Conservation (phyloP, 2,329 filamentous ascomycete species). For the Raffaelea deltoideospora region DNA sequence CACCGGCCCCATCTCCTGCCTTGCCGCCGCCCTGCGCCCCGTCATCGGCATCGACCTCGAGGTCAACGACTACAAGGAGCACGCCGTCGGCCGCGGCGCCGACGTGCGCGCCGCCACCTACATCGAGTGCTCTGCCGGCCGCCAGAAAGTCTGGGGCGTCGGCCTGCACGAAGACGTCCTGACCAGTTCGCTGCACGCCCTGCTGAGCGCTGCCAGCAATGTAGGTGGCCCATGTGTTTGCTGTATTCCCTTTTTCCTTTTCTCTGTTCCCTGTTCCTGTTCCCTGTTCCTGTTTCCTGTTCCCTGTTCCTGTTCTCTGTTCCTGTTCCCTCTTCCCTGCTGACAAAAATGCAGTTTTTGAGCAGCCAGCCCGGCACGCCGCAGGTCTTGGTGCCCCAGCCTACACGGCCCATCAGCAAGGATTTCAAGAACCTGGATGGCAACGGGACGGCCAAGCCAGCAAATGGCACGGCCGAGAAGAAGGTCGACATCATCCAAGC, state of each 20-base stretch:
- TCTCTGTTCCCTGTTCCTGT: background rate
- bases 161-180: constrained; percentile 88
- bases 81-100: constrained; percentile 68
- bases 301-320: background rate
- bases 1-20: constrained; percentile 78
- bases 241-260: background rate
- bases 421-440: constrained; percentile 19
- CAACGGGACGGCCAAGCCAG: constrained; percentile 6
- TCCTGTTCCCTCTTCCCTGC: background rate
- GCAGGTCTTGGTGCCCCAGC: constrained; percentile 42
- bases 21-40: constrained; percentile 65
- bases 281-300: background rate
- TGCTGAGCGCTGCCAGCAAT: constrained; percentile 72
- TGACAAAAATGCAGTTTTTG: constrained; percentile 43
- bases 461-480: constrained; percentile 7
- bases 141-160: constrained; percentile 72
- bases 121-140: constrained; percentile 65
- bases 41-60: constrained; percentile 70
- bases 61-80: constrained; percentile 90
- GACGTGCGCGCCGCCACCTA: constrained; percentile 90
- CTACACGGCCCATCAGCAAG: constrained; percentile 29
- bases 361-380: constrained; percentile 55
- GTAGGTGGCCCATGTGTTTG: constrained; percentile 35
- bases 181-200: constrained; percentile 72
- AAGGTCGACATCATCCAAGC: constrained; percentile 15